Evolutionary conservation across 306 rosid species (phyloP), one percentile per base, ranked within the genome.

Genomic region (Lathyrus oleraceus): DNA sequence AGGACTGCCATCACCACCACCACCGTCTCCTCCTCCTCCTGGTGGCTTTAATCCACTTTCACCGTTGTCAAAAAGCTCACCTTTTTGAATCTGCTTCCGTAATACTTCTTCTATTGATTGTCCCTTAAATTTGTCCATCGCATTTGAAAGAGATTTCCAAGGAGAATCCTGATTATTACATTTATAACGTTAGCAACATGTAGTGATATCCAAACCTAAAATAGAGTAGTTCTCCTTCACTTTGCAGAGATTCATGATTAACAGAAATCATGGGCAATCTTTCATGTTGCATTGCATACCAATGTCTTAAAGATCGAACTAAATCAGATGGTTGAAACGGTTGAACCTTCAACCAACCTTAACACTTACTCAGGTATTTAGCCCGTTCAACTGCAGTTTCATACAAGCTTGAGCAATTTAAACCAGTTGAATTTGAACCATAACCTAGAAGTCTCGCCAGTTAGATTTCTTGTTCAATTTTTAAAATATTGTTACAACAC

Each of bases 11-110:
- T 75, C 83, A 0, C 83, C 75, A 43, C 75, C 80, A 0, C 80
- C 81, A 0, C 79, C 58, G 0, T 78, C 76, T 0, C 89, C 80
- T 0, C 84, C 75, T 4, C 28, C 28, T 20, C 78, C 66, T 8
- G 86, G 87, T 35, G 87, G 87, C 69, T 45, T 59, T 3, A 54
- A 78, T 1, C 90, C 92, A 36, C 82, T 16, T 1, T 85, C 82
- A 39, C 84, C 85, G 72, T 70, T 74, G 45, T 74, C 84, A 66
- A 12, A 79, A 73, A 49, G 80, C 47, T 83, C 88, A 25, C 84
- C 84, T 76, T 90, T 87, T 73, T 81, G 85, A 71, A 90, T 81
- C 85, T 87, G 96, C 62, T 81, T 67, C 60, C 84, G 82, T 61
- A 93, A 61, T 13, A 82, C 61, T 69, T 87, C 88, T 76, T 94